A percentile compares a stretch with the other conserved stretches of the same genome.
phyloP scores from a whole-genome alignment of 495 filamentous ascomycete genomes.

The Filosporella fistucella region DNA sequence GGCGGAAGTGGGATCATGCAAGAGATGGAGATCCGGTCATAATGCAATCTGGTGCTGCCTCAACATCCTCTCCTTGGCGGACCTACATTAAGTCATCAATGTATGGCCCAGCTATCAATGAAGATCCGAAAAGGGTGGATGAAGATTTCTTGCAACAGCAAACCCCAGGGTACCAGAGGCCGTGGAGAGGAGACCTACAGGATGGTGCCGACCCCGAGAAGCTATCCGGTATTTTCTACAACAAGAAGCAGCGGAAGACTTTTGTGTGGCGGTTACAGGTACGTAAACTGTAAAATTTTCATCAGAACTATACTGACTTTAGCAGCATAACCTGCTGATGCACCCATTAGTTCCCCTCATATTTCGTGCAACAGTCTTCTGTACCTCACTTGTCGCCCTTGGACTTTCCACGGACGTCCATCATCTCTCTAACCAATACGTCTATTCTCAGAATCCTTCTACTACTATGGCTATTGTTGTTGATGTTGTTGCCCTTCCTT shows the following conservation, averaged over 20 bases:
- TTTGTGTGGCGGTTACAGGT: conserved; percentile 51
- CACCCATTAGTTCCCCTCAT: conserved; percentile 83
- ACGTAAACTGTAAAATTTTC: conserved; percentile 5
- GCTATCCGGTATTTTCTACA: conserved; percentile 11
- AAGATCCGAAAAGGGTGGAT: conserved; percentile 40
- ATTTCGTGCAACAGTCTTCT: conserved; percentile 77
- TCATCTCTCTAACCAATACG: conserved; percentile 43
- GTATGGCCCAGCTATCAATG: conserved; percentile 40
- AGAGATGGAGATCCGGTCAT: conserved; percentile 52
- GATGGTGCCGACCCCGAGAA: conserved; percentile 18
- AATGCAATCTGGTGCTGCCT: conserved; percentile 33
- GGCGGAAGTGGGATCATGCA: conserved; percentile 53
- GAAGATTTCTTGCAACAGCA: conserved; percentile 37
- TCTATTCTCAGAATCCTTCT: conserved; percentile 49
- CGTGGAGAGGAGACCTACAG: conserved; percentile 26
- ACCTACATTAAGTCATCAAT: conserved; percentile 44
- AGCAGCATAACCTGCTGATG: conserved; percentile 50
- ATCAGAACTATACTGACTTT: conserved; percentile 9
- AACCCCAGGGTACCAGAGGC: conserved; percentile 43
- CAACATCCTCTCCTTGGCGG: conserved; percentile 38
- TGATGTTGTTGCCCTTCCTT: conserved; percentile 82
- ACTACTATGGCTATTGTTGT: conserved; percentile 88
- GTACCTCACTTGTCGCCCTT: conserved; percentile 78
- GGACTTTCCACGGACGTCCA: conserved; percentile 74
- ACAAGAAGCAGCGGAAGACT: conserved; percentile 32